phyloP scores from a whole-genome alignment of 2,329 filamentous ascomycete species.

The Trichoderma sp. region DNA sequence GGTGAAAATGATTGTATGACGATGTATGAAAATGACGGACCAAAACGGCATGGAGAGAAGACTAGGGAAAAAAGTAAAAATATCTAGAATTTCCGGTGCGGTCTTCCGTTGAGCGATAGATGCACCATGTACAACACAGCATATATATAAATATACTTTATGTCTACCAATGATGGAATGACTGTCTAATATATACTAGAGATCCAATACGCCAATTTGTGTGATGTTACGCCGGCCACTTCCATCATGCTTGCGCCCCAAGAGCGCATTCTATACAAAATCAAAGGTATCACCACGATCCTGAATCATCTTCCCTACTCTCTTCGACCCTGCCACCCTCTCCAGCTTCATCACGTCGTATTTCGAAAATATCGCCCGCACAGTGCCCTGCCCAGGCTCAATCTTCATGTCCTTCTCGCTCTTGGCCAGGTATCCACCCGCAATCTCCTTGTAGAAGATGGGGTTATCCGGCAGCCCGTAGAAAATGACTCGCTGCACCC shows the following conservation, averaged over 20 bases:
- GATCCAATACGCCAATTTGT: neutral
- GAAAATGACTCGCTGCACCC: constrained; percentile 82
- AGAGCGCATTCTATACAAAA: constrained; percentile 62
- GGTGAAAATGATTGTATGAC: constrained; percentile 15
- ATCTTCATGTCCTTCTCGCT: constrained; percentile 59
- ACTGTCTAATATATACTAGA: neutral
- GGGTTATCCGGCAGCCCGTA: constrained; percentile 91
- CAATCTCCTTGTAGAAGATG: constrained; percentile 75
- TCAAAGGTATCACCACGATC: constrained; percentile 92
- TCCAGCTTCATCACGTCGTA: constrained; percentile 91
- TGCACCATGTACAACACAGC: constrained; percentile 25
- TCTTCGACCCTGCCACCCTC: constrained; percentile 77
- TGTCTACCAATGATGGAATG: constrained; percentile 21
- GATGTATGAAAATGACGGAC: neutral
- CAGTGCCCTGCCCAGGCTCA: constrained; percentile 60
- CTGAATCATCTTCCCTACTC: constrained; percentile 79
- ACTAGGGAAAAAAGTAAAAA: neutral
- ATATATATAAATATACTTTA: constrained; percentile 12
- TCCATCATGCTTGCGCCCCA: neutral
- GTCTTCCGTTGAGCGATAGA: neutral
- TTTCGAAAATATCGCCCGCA: constrained; percentile 73
- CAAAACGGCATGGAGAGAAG: neutral
- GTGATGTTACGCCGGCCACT: neutral
- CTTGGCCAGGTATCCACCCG: constrained; percentile 64
- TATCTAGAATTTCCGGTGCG: neutral